These are phyloP conservation scores for Malus hybrid DNA, from an alignment of 331 rosid species.

Conservation along the genomic window DNA sequence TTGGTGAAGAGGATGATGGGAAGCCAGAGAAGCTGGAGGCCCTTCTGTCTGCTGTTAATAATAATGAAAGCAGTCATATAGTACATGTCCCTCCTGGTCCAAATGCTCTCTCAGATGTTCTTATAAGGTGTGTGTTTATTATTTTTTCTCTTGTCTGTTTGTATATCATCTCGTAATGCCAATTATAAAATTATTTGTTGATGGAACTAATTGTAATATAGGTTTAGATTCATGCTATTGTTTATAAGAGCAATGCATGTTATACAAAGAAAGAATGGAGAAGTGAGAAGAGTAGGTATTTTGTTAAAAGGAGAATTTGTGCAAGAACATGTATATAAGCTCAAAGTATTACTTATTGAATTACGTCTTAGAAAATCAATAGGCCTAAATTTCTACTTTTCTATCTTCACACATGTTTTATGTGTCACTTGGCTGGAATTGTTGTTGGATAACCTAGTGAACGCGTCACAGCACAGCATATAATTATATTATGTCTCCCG, in stretches of 20 bases:
- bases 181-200: not conserved
- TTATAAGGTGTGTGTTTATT: conserved; percentile 54
- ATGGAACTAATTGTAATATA: not conserved
- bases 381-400: not conserved
- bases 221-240: not conserved
- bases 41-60: conserved; percentile 86
- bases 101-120: conserved; percentile 75
- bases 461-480: not conserved
- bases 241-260: not conserved
- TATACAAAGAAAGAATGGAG: not conserved
- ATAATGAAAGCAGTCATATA: conserved; percentile 75
- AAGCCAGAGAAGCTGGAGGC: conserved; percentile 92
- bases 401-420: not conserved
- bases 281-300: not conserved
- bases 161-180: not conserved
- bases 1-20: conserved; percentile 92
- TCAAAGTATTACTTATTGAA: not conserved
- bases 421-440: not conserved
- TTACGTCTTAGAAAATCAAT: not conserved
- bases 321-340: not conserved
- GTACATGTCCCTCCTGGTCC: conserved; percentile 86
- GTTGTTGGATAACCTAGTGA: not conserved
- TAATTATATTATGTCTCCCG: not conserved
- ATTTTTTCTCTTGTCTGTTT: not conserved
- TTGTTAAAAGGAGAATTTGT: not conserved